Conservation (phyloP, 2,329 filamentous ascomycete genomes). For the Trichoderma sp. region DNA sequence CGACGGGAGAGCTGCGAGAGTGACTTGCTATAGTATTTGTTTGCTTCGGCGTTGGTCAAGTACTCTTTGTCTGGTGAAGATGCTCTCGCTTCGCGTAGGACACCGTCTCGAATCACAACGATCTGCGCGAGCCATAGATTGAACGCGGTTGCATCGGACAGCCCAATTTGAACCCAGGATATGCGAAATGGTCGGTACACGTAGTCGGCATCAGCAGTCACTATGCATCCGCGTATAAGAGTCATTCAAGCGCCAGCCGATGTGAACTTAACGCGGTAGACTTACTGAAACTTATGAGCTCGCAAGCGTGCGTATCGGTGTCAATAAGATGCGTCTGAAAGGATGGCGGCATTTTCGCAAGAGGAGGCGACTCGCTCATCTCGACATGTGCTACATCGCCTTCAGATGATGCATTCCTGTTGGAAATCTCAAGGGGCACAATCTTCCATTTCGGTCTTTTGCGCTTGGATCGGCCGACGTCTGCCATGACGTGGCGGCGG, state of each 20-base stretch:
- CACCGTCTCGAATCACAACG: neutral
- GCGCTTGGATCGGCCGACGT: conserved; percentile 7
- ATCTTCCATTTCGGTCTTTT: conserved; percentile 9
- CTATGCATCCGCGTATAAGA: neutral
- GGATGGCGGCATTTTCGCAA: conserved; percentile 10
- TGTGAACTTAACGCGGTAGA: neutral
- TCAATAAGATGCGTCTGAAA: neutral
- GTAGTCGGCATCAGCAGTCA: conserved; percentile 13
- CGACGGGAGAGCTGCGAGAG: neutral
- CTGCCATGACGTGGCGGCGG: conserved; percentile 20
- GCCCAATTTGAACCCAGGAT: conserved; percentile 10
- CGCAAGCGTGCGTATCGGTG: neutral
- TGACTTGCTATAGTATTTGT: conserved; percentile 3
- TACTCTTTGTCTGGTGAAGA: neutral
- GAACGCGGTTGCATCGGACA: conserved; percentile 10
- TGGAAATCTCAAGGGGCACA: neutral
- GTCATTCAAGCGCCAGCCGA: neutral
- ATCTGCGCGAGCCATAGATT: conserved; percentile 8
- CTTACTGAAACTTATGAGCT: conserved; percentile 17
- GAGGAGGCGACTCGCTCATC: neutral
- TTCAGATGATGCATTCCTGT: neutral
- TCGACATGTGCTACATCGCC: neutral
- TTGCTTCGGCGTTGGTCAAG: neutral
- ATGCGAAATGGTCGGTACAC: conserved; percentile 15
- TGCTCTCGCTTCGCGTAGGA: neutral